phyloP scores from a whole-genome alignment of 305 asterid genomes.

The Fraxinus floribunda region DNA sequence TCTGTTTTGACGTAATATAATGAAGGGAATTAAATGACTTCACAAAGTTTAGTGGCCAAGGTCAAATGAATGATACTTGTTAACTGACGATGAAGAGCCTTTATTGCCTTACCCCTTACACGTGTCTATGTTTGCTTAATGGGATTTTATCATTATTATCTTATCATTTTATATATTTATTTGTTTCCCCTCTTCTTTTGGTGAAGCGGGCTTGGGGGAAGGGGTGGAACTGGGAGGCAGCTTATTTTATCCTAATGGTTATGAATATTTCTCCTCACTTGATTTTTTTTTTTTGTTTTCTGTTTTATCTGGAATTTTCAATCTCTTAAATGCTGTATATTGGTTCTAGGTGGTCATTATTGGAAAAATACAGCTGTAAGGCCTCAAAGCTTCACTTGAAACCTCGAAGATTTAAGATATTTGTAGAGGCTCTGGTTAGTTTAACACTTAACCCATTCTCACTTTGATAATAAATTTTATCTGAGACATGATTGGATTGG shows the following conservation, averaged over 20 bases:
- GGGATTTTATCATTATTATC: not conserved
- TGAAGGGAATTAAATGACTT: not conserved
- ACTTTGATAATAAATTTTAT: slow-evolving; percentile 15
- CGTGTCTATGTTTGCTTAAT: not conserved
- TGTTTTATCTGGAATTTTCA: slow-evolving; percentile 2
- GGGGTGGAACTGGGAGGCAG: not conserved
- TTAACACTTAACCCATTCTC: slow-evolving; percentile 16
- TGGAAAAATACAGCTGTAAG: slow-evolving; percentile 98
- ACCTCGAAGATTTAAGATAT: slow-evolving; percentile 94
- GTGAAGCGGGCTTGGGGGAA: not conserved
- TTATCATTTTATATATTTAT: not conserved
- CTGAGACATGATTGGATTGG: slow-evolving; percentile 28
- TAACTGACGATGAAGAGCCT: not conserved
- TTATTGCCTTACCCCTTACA: not conserved
- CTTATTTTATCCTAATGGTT: slow-evolving; percentile 15
- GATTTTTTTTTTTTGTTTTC: not conserved
- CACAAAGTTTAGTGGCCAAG: not conserved
- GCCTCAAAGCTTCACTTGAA: slow-evolving; percentile 98
- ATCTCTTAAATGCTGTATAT: slow-evolving; percentile 20
- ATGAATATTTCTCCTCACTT: not conserved
- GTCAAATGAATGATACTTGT: not conserved
- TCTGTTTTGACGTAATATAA: not conserved
- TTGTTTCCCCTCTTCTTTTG: not conserved
- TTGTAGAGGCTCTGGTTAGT: slow-evolving; percentile 89
- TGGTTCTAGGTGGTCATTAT: slow-evolving; percentile 84